Percentiles rank a stretch among this genome's conserved stretches.
Evolutionary conservation across 176 grass and related monocot genomes (phyloP).

Genomic region (Phoenix roebelenii): DNA sequence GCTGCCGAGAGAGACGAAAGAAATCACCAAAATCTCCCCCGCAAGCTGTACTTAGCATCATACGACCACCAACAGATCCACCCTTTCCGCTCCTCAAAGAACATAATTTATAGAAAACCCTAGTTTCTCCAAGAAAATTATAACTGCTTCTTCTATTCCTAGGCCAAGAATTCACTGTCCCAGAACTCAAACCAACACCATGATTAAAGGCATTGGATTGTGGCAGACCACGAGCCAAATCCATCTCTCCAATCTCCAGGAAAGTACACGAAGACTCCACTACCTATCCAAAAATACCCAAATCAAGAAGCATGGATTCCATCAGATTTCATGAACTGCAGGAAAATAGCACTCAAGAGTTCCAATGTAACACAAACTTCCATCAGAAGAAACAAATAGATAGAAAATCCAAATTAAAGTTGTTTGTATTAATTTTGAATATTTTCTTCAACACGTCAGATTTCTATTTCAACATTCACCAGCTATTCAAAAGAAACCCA

Average conservation of each 20-base stretch:
- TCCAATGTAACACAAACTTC: too few relatives aligned
- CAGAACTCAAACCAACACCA: conserved; percentile 24
- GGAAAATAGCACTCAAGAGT: too few relatives aligned
- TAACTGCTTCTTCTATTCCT: conserved; percentile 21
- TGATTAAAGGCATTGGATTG: background rate
- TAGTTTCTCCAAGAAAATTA: conserved; percentile 9
- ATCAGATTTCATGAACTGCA: background rate
- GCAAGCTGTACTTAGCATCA: conserved; percentile 2
- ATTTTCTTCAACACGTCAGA: too few relatives aligned
- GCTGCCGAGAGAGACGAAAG: background rate
- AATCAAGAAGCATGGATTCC: background rate
- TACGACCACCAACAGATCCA: background rate
- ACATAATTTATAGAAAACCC: conserved; percentile 16
- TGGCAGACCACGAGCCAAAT: too few relatives aligned
- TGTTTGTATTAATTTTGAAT: too few relatives aligned
- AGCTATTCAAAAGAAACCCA: too few relatives aligned
- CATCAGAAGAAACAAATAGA: too few relatives aligned
- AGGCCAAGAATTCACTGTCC: background rate
- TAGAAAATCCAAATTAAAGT: too few relatives aligned
- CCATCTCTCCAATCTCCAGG: background rate
- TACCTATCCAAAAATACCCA: too few relatives aligned
- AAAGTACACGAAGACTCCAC: too few relatives aligned
- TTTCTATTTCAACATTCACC: too few relatives aligned
- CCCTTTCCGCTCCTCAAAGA: conserved; percentile 8
- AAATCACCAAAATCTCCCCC: conserved; percentile 18